Evolutionary conservation across 495 filamentous ascomycete species (phyloP).

Genomic region (Terfezia claveryi): DNA sequence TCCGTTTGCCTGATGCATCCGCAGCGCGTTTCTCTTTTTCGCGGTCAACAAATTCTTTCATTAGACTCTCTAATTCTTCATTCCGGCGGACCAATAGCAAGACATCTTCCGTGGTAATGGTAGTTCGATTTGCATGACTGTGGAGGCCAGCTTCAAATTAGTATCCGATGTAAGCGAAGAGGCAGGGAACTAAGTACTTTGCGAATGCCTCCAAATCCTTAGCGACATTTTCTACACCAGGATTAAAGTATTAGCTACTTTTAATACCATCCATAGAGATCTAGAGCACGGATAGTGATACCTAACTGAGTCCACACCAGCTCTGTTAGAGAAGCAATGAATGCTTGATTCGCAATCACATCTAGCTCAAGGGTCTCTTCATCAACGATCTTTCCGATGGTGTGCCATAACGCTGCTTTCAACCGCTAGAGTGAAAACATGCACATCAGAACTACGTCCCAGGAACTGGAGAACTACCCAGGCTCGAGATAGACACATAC

Average conservation of each 20-base stretch:
- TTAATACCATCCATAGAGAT: neutral
- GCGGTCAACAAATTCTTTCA: slow-evolving; percentile 43
- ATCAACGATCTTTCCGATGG: slow-evolving; percentile 74
- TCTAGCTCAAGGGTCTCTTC: slow-evolving; percentile 54
- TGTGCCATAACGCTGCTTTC: slow-evolving; percentile 86
- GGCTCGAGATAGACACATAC: too few relatives aligned
- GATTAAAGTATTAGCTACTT: neutral
- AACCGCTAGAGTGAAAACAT: slow-evolving; percentile 35
- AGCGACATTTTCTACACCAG: slow-evolving; percentile 40
- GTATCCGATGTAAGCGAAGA: too few relatives aligned
- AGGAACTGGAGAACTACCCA: too few relatives aligned
- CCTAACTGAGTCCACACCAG: slow-evolving; percentile 69
- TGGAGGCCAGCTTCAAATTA: too few relatives aligned
- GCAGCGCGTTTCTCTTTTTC: slow-evolving; percentile 25
- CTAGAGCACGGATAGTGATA: slow-evolving; percentile 28
- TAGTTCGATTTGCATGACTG: slow-evolving; percentile 64
- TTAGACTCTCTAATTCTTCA: slow-evolving; percentile 52
- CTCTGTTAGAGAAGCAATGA: slow-evolving; percentile 80
- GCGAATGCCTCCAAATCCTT: slow-evolving; percentile 65
- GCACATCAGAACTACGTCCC: too few relatives aligned
- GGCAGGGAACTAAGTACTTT: slow-evolving; percentile 22
- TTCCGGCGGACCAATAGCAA: slow-evolving; percentile 70
- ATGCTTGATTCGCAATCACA: slow-evolving; percentile 80
- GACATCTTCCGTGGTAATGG: slow-evolving; percentile 66
- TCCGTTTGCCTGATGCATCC: neutral